Base-by-base conservation (phyloP, 2,329 filamentous ascomycete genomes). In the Phymatotrichopsis omnivora region DNA sequence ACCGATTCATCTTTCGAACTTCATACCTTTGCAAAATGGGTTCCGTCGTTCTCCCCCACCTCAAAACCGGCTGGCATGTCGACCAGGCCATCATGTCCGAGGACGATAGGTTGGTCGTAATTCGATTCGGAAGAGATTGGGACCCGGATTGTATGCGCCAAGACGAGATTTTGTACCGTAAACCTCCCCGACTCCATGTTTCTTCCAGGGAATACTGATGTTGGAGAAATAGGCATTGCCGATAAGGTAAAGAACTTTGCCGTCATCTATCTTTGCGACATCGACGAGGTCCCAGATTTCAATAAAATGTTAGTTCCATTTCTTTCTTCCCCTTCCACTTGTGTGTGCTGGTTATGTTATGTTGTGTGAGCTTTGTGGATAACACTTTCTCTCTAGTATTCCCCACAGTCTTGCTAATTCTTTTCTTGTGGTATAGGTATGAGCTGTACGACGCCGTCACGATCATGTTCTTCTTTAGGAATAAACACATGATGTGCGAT, bases 401-500 rank as follows among this genome's bases (percentile, higher is more conserved):
- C 10, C 10, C 27, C n/a, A 10, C 10, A n/a, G 27, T 10, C n/a
- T 29, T 59, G 65, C 34, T 66, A 63, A n/a, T 29, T 29, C 10
- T 57, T 64, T 56, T n/a, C n/a, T n/a, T n/a, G 7, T 17, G 16
- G 8, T 22, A 17, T 29, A 49, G 46, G 46, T 72, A 68, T 57
- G 74, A 86, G 62, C 71, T 87, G 5, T 87, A 91, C 69, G 84
- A 98, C 62, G 79, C 86, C 0, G 85, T 87, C 68, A 93, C 91
- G 3, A 79, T 96, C 65, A 95, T 95, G 83, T 93, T 85, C 71
- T 94, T 94, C 73, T 94, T 87, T 71, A 78, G 89, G 52, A 98
- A 98, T 64, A 98, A 98, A 65, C 86, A 95, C 67, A 96, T 96
- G 78, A 93, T 93, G 83, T 85, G 83, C 64, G 89, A 96, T 75